phyloP scores from a whole-genome alignment of 1,139 yeast species.

The Pichia sp. region DNA sequence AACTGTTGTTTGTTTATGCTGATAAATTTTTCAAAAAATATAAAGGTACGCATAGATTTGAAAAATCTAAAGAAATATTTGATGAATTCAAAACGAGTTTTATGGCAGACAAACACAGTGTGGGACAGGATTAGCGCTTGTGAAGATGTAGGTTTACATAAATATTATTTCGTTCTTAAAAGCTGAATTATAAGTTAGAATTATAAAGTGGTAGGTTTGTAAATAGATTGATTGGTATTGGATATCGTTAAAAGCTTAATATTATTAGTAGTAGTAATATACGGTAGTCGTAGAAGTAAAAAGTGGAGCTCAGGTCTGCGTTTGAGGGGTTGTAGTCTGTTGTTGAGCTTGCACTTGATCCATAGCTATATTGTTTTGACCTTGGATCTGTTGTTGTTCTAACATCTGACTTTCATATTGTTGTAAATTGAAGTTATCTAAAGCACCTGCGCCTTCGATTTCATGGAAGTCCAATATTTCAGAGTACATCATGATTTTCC shows the following conservation, averaged over 20 bases:
- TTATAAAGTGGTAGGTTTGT: too few relatives aligned
- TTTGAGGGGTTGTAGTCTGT: slow-evolving; percentile 14
- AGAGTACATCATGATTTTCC: slow-evolving; percentile 99
- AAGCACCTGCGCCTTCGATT: slow-evolving; percentile 43
- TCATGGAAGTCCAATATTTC: slow-evolving; percentile 96
- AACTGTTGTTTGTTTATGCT: slow-evolving; percentile 48
- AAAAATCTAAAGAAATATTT: slow-evolving; percentile 48
- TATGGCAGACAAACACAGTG: slow-evolving; percentile 41
- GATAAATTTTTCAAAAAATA: slow-evolving; percentile 47
- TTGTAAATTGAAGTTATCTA: slow-evolving; percentile 22
- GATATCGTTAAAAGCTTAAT: too few relatives aligned
- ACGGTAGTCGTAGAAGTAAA: too few relatives aligned
- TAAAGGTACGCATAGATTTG: slow-evolving; percentile 38
- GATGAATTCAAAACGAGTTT: slow-evolving; percentile 51
- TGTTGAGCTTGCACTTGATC: slow-evolving; percentile 19
- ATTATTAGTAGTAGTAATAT: too few relatives aligned
- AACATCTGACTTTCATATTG: slow-evolving; percentile 28
- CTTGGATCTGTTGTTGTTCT: slow-evolving; percentile 29
- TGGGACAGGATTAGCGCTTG: not conserved
- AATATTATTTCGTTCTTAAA: too few relatives aligned
- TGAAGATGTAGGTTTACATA: not conserved
- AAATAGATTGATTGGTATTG: too few relatives aligned
- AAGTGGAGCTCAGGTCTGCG: slow-evolving; percentile 25
- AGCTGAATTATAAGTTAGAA: too few relatives aligned
- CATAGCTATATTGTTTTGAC: slow-evolving; percentile 19